Percentiles rank a stretch among this genome's conserved stretches.
Conservation (phyloP, 768 basidiomycete genomes). For the Pleurotus djamor region DNA sequence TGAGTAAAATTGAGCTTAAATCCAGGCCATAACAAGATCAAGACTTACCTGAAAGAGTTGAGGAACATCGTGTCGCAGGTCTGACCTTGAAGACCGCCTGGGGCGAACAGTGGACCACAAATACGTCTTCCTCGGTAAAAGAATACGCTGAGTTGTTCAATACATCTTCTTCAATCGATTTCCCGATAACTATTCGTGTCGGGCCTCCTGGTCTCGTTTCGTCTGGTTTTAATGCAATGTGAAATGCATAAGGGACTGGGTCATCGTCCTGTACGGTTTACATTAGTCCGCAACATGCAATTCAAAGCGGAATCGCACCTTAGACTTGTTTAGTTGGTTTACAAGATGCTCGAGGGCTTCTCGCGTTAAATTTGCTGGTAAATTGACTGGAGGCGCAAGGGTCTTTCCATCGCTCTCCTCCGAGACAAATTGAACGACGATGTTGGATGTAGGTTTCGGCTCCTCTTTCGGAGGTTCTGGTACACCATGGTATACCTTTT, state of each 20-base stretch:
- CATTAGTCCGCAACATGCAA: not conserved
- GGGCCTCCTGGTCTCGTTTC: slow-evolving; percentile 51
- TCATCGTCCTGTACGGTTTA: slow-evolving; percentile 62
- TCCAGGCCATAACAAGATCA: not conserved
- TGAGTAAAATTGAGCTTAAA: slow-evolving; percentile 20
- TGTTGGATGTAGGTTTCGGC: slow-evolving; percentile 49
- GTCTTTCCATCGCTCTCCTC: slow-evolving; percentile 74
- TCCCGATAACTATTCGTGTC: slow-evolving; percentile 79
- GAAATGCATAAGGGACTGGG: slow-evolving; percentile 90
- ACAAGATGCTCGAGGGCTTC: slow-evolving; percentile 87
- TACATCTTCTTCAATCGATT: slow-evolving; percentile 82
- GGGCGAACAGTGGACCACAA: slow-evolving; percentile 88
- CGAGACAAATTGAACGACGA: slow-evolving; percentile 91
- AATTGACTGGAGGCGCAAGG: slow-evolving; percentile 84
- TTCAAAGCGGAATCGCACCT: slow-evolving; percentile 42
- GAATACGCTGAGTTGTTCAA: slow-evolving; percentile 67
- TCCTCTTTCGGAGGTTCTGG: slow-evolving; percentile 59
- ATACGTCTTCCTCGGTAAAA: slow-evolving; percentile 84
- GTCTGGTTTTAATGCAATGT: slow-evolving; percentile 70
- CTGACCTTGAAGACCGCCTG: slow-evolving; percentile 95
- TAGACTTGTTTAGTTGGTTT: slow-evolving; percentile 68
- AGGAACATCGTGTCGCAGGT: slow-evolving; percentile 92
- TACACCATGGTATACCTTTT: slow-evolving; percentile 77
- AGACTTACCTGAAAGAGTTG: slow-evolving; percentile 76
- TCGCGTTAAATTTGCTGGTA: slow-evolving; percentile 84